Evolutionary conservation across 148 eudicot species (phyloP), one percentile per base, ranked within the genome.

Genomic region (Nepenthes mirabilis): DNA sequence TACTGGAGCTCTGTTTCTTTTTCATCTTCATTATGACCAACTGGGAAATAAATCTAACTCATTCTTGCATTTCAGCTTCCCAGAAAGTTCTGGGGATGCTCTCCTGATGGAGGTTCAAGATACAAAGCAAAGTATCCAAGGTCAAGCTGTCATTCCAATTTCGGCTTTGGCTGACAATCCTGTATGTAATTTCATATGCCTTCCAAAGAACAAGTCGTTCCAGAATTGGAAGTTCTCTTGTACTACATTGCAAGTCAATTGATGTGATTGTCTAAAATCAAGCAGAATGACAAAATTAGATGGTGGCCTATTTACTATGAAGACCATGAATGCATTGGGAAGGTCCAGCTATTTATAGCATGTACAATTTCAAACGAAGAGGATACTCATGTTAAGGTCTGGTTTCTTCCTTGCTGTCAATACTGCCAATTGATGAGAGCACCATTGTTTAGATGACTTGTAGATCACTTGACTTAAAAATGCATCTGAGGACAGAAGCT

Each of bases 301-400:
- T 89, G 96, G 96, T 85, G 96, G 93, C 83, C 80, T 13, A 69
- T 89, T 57, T 81, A 89, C 71, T 85, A 74, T 64, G 79, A 72
- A 55, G 90, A 83, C 56, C 72, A 81, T 47, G 96, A 88, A 70
- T 89, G 90, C 51, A 72, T 89, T 11, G 96, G 96, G 56, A 89
- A 89, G 73, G 65, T 85, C 70, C 88, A 85, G 68, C 87, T 89
- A 59, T 76, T 74, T 43, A 71, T 78, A 60, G 59, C 70, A 34
- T 63, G 82, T 66, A 77, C 87, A 60, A 65, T 81, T 56, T 70
- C 78, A 65, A 67, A 58, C 67, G 90, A 83, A n/a, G 93, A 83
- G 64, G 75, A 80, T 60, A 76, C 68, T 53, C 81, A 77, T 32
- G 61, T 76, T 60, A 89, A 89, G 96, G 96, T 89, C 33, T 62